Base-by-base conservation (phyloP, 2,329 filamentous ascomycete species). In the Cytospora leucostoma region DNA sequence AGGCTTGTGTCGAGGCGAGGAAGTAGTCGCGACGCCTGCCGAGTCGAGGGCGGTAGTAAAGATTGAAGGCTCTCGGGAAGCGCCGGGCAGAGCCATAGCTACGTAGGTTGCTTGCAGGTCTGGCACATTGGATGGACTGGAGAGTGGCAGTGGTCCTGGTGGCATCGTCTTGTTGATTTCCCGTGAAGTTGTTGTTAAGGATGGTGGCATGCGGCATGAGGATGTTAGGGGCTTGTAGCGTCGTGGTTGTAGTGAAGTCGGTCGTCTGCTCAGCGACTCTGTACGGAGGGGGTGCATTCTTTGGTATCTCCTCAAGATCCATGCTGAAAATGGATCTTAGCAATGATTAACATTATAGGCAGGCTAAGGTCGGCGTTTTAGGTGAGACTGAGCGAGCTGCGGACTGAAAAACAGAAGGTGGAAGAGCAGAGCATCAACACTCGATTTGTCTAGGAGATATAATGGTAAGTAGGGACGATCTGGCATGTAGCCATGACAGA, bases 31-130 rank as follows among this genome's bases (percentile, higher is more conserved):
- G 53, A 7, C 53, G 15, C 7, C 7, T 8, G 17, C 35, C 10
- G n/a, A 27, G n/a, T 12, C 53, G 53, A 56, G 35, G 21, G n/a
- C 53, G 33, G 19, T 56, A 27, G 21, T 56, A 44, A 8, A 56
- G 34, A 35, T 32, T 35, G 17, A 56, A 27, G 34, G 17, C 13
- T n/a, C 7, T 10, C 7, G 53, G 33, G 15, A 56, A 56, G 35
- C n/a, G 10, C n/a, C 8, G 11, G 53, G 8, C 13, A 32, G 12
- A 7, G 0, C 2, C 1, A 11, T 19, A n/a, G 4, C 7, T 21
- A 17, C n/a, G 15, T 10, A 15, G 40, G 40, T 47, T 10, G n/a
- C 1, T 47, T 6, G 40, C n/a, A 3, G n/a, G 6, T 47, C n/a
- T 47, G 40, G 40, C 6, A n/a, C 13, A 3, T 44, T 6, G 38